A percentile compares a stretch with the other conserved stretches of the same genome.
phyloP scores from a whole-genome alignment of 306 rosid species.

The Lagenaria siceraria region DNA sequence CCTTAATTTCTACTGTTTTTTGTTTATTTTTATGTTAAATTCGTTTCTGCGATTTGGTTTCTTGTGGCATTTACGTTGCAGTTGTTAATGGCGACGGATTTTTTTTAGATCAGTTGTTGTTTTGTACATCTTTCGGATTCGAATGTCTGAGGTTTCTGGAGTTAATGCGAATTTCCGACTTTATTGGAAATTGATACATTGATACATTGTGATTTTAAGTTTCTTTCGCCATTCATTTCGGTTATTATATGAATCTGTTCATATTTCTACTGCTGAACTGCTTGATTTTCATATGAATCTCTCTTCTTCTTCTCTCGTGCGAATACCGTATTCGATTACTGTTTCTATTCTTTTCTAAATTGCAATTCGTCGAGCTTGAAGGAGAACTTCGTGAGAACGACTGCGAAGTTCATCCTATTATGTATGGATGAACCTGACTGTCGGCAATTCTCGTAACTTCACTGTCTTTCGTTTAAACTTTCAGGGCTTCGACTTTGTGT shows the following conservation, averaged over 20 bases:
- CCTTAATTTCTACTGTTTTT: neutral
- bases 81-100: neutral
- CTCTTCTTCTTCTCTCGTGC: neutral
- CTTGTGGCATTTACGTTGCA: neutral
- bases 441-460: neutral
- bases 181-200: neutral
- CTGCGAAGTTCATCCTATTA: neutral
- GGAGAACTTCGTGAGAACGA: neutral
- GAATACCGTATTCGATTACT: no score
- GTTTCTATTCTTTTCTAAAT: neutral
- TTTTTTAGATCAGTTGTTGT: neutral
- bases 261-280: neutral
- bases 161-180: neutral
- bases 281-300: neutral
- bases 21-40: neutral
- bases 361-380: no score
- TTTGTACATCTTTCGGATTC: neutral
- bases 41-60: neutral
- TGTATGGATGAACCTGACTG: neutral
- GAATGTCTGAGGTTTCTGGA: neutral
- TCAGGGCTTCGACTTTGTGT: neutral
- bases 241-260: neutral
- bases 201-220: neutral
- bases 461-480: neutral
- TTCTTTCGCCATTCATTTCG: neutral